These are phyloP conservation scores for Verbascum thapsus DNA, from an alignment of 257 asterid genomes.

Conservation along the genomic window DNA sequence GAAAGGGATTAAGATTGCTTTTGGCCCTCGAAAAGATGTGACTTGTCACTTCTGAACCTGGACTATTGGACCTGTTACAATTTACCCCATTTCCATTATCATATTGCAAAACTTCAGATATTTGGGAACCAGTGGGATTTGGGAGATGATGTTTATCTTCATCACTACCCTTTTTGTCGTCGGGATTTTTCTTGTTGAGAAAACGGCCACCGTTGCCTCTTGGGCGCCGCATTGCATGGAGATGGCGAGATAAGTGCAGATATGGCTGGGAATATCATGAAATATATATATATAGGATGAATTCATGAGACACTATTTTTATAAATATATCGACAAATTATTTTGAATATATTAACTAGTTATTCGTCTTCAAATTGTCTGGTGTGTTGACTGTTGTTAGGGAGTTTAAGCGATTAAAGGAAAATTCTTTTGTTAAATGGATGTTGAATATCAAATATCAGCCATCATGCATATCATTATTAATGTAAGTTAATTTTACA, in stretches of 20 bases:
- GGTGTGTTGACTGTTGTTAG: too few species aligned
- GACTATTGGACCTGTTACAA: constrained; percentile 35
- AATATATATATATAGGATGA: too few species aligned
- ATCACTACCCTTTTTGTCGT: constrained; percentile 12
- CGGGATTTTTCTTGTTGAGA: constrained; percentile 55
- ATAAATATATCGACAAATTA: too few species aligned
- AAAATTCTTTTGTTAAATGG: too few species aligned
- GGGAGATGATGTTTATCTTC: not conserved
- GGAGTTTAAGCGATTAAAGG: not conserved
- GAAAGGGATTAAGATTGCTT: constrained; percentile 37
- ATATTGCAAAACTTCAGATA: constrained; percentile 51
- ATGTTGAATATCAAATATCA: too few species aligned
- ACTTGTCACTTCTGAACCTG: constrained; percentile 40
- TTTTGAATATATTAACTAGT: too few species aligned
- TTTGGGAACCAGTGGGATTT: constrained; percentile 40
- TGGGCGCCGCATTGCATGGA: constrained; percentile 87
- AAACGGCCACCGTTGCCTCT: constrained; percentile 90
- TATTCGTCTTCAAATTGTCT: too few species aligned
- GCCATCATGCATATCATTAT: too few species aligned
- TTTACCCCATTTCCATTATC: constrained; percentile 38
- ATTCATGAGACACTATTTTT: too few species aligned
- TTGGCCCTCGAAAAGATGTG: constrained; percentile 17
- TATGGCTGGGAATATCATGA: constrained; percentile 49
- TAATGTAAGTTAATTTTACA: too few species aligned
- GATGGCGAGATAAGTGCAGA: constrained; percentile 87